Base-by-base conservation (phyloP, 2,329 filamentous ascomycete species). In the Escovopsis sp. region DNA sequence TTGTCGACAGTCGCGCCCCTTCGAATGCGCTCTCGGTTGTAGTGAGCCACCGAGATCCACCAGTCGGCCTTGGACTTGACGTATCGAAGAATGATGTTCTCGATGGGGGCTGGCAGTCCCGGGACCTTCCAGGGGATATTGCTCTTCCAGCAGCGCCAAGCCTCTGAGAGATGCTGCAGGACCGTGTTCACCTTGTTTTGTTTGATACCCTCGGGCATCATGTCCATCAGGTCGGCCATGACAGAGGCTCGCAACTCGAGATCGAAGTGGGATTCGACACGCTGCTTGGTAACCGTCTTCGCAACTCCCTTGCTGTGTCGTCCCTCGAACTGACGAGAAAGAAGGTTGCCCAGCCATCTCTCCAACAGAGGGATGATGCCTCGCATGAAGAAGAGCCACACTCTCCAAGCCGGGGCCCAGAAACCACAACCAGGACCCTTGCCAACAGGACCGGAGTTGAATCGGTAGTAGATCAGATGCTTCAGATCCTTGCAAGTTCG, bases 61-160 rank as follows among this genome's bases (percentile, higher is more conserved):
- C 91, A 98, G 60, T 98, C 91, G 15, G 91, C 91, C 70, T 98
- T 98, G 52, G 87, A 89, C 70, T 98, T 98, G 54, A 98, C 93
- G 54, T 98, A 98, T 55, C 91, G 84, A 48, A 98, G 71, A 55
- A 98, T 98, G 53, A 98, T 94, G 57, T 96, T 98, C 65, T 98
- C 91, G 49, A 98, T 96, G 0, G 91, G 89, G 12, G 93, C 93
- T 35, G 91, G 91, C 47, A 98, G 65, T 33, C 91, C 93, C 41
- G 91, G 91, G 3, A 98, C 91, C 68, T 98, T 98, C 91, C 91
- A 98, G 0, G 91, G 91, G 52, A 98, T 98, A 57, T 98, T 98
- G 65, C 88, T 95, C 80, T 98, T 98, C 91, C 91, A 98, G 68
- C 91, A 98, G 66, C 91, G 77, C 91, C 91, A 98, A 12, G 91